These are phyloP conservation scores for Teratosphaeriaceae sp. DNA, from an alignment of 2,329 filamentous ascomycete species.

Conservation along the genomic window DNA sequence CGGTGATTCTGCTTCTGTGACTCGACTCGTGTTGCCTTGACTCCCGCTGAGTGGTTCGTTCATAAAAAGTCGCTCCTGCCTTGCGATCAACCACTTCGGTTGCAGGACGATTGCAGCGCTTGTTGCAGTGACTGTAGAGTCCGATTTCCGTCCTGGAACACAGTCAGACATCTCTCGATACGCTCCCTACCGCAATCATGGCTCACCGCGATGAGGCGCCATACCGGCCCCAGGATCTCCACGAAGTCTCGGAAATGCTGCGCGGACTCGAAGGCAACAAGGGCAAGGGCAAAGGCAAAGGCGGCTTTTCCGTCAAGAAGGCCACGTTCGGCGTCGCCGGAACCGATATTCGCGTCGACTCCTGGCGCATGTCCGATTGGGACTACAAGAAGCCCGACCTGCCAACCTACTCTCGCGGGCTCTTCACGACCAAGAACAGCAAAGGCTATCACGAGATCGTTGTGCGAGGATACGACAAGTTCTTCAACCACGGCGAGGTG, in stretches of 20 bases:
- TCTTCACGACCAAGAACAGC: constrained; percentile 75
- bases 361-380: constrained; percentile 91
- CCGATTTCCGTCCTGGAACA: not conserved
- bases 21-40: no score
- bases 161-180: not conserved
- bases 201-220: constrained; percentile 49
- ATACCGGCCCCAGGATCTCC: constrained; percentile 61
- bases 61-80: no score
- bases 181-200: constrained; percentile 35
- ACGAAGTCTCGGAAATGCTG: constrained; percentile 61
- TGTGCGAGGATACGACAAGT: constrained; percentile 93
- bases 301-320: constrained; percentile 68
- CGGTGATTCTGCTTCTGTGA: no score
- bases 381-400: constrained; percentile 86
- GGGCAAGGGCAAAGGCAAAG: constrained; percentile 43
- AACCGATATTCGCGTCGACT: constrained; percentile 65
- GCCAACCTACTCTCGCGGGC: constrained; percentile 85
- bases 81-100: no score
- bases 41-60: no score
- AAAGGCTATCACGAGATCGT: constrained; percentile 68
- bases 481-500: constrained; percentile 91
- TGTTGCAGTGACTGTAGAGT: no score
- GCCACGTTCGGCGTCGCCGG: constrained; percentile 66
- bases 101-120: no score
- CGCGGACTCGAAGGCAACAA: constrained; percentile 55